These are phyloP conservation scores for Botrytis tulipae DNA, from an alignment of 2,329 filamentous ascomycete species.

Conservation along the genomic window DNA sequence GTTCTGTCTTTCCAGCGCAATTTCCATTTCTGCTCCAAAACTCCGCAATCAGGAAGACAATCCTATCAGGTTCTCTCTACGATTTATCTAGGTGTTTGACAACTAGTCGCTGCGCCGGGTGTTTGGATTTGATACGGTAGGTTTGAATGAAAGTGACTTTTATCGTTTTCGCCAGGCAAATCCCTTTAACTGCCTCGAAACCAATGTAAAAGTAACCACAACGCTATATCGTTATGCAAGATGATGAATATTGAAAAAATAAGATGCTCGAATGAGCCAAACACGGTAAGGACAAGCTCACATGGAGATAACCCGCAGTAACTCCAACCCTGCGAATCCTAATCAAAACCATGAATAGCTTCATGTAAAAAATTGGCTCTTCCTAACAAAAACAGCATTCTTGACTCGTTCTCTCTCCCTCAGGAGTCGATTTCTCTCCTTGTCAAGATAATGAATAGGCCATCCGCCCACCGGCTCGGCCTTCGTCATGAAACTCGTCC, in stretches of 20 bases:
- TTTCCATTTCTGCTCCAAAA: no score
- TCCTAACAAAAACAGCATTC: constrained; percentile 8
- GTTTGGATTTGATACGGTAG: neutral
- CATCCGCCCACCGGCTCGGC: constrained; percentile 19
- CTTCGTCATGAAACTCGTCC: constrained; percentile 23
- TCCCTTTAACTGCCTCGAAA: neutral
- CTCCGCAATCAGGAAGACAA: neutral
- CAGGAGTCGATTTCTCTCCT: constrained; percentile 13
- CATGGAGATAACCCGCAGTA: no score
- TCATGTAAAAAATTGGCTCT: constrained; percentile 10
- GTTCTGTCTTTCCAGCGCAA: neutral
- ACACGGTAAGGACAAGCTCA: neutral
- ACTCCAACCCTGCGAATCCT: neutral
- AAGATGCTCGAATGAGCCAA: neutral
- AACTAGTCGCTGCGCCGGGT: neutral
- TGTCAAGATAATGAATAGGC: constrained; percentile 19
- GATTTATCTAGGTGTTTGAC: neutral
- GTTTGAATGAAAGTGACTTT: neutral
- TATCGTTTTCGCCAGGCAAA: neutral
- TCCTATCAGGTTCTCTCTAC: neutral
- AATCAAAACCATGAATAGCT: neutral
- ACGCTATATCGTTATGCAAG: neutral
- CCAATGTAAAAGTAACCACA: neutral
- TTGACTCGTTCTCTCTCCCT: constrained; percentile 14
- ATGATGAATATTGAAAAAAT: neutral